Evolutionary conservation across 1,139 yeast genomes (phyloP), one percentile per base, ranked within the genome.

Genomic region (Candida albicans): DNA sequence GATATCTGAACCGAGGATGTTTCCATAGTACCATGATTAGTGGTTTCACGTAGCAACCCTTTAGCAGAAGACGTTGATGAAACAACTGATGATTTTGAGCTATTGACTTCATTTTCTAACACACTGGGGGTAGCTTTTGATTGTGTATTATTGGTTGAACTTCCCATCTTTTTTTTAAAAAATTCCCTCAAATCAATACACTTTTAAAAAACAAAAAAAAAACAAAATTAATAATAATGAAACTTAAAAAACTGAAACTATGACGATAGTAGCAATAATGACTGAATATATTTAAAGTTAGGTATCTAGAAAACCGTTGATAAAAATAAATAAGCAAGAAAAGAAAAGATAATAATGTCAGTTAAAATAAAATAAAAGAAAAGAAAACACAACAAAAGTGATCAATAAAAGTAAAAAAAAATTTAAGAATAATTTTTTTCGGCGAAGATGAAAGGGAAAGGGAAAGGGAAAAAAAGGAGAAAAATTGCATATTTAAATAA

Each of bases 51-150:
- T 33, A 50, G 26, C 13, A 50, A 33, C 13, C 33, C 49, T 30
- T 48, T 48, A 10, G 51, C n/a, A 1, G 47, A 50, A 2, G 46
- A 49, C 18, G 42, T 34, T 10, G 43, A 37, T 11, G 50, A 46
- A 18, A 33, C 31, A 13, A 44, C 35, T 15, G 50, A 47, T 8
- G 50, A 37, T 22, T 42, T 13, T 24, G 48, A 42, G 15, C 47
- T 45, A 25, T 34, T 39, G 28, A 45, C 22, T 12, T 43, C 46
- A n/a, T 30, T 31, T 25, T 30, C 40, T 14, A 37, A 11, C 12
- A 37, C 24, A 10, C 35, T 30, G 15, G 37, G 9, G 10, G 32
- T 14, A 2, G 33, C 22, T n/a, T 13, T 26, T n/a, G 27, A 14
- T 31, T 37, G 40, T 22, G 29, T 11, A 22, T 37, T 37, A 12